Base-by-base conservation (phyloP, 2,329 filamentous ascomycete species). In the Aureobasidium lini region DNA sequence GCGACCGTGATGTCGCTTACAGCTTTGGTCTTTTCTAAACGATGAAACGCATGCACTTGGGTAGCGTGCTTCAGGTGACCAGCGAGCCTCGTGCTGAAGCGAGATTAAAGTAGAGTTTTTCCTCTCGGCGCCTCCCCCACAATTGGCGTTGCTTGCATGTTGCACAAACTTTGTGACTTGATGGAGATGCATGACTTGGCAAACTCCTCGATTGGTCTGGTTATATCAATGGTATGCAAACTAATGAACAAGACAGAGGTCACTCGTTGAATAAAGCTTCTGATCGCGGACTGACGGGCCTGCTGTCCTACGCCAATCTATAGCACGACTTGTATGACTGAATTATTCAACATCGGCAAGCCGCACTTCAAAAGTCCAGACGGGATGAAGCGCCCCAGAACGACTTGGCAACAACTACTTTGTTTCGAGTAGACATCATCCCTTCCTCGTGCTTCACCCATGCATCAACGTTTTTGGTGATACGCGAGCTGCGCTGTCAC, bases 401-500 rank as follows among this genome's bases (percentile, higher is more conserved):
- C 15, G 28, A 5, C 56, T 59, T 59, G 56, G 56, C 56, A 43
- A 36, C 56, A 44, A 37, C 36, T 13, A 50, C 13, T 10, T 28
- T 59, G 56, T 59, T 59, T 50, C 56, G 56, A 43, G 42, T 59
- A 42, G 50, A 59, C 15, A 47, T 16, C 31, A 37, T 31, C 18
- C 43, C 42, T 9, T 37, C 42, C 18, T 37, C 43, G 3, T 47
- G 44, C 44, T 47, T 32, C 32, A 47, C n/a, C 40, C 29, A 28
- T 47, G 42, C 53, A 46, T 32, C 28, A 31, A 50, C 56, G 56
- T 50, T 36, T 59, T 36, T 34, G 43, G 9, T 4, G 43, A 39
- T 59, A 49, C 44, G 56, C 46, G 56, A 59, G 56, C 44, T 37
- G 8, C 16, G n/a, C 36, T 16, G 36, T 48, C 46, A 31, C 43